phyloP scores from a whole-genome alignment of 1,284 basidiomycete genomes.

The Cryptococcus sp. region DNA sequence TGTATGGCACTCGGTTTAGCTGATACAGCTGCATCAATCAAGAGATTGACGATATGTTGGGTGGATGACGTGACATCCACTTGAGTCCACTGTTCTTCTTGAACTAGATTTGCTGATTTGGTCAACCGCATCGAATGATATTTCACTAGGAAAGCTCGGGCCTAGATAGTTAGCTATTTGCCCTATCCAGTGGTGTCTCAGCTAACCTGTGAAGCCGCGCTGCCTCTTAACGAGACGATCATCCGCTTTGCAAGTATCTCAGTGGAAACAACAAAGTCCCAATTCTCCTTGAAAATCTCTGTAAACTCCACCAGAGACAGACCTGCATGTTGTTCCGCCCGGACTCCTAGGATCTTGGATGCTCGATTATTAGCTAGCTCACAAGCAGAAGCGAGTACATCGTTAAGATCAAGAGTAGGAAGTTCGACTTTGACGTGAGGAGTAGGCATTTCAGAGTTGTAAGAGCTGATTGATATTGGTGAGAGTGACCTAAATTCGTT shows the following conservation, averaged over 20 bases:
- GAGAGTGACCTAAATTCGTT: too few relatives aligned
- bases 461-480: background rate
- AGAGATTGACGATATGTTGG: slow-evolving; percentile 66
- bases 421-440: background rate
- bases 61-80: slow-evolving; percentile 64
- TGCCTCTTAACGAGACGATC: slow-evolving; percentile 84
- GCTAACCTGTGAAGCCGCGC: slow-evolving; percentile 69
- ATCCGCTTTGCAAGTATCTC: slow-evolving; percentile 81
- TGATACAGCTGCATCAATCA: slow-evolving; percentile 75
- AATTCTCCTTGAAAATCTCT: slow-evolving; percentile 74
- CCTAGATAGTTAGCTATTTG: slow-evolving; percentile 50
- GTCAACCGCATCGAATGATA: slow-evolving; percentile 83
- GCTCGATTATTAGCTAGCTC: slow-evolving; percentile 78
- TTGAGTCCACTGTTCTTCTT: slow-evolving; percentile 56
- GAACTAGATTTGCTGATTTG: slow-evolving; percentile 76
- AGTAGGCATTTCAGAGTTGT: background rate
- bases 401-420: slow-evolving; percentile 58
- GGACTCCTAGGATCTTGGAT: slow-evolving; percentile 69
- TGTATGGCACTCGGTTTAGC: slow-evolving; percentile 69
- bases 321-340: slow-evolving; percentile 70
- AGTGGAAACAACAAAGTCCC: slow-evolving; percentile 81
- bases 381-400: slow-evolving; percentile 71
- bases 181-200: slow-evolving; percentile 1
- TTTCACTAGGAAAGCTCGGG: slow-evolving; percentile 75
- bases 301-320: slow-evolving; percentile 73